Evolutionary conservation across 345 rosid species (phyloP).

Genomic region (Nephelium lappaceum): DNA sequence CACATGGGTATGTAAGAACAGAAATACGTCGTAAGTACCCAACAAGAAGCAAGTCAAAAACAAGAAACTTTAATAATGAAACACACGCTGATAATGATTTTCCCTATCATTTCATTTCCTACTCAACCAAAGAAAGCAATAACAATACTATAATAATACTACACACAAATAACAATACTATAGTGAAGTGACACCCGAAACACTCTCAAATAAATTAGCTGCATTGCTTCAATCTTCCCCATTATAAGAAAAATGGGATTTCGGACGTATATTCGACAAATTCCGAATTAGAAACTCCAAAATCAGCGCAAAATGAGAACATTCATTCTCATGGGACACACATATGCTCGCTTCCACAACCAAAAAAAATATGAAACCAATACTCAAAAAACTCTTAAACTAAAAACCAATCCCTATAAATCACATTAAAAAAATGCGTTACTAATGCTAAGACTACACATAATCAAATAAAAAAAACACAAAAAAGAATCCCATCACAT

Average conservation of each 20-base stretch:
- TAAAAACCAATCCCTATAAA: no score
- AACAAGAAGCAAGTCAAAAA: neutral
- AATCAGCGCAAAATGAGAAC: neutral
- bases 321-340: neutral
- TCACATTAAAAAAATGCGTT: no score
- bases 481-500: no score
- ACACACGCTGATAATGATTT: neutral
- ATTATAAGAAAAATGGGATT: neutral
- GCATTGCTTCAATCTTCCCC: neutral
- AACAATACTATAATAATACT: neutral
- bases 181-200: neutral
- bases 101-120: neutral
- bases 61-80: neutral
- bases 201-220: neutral
- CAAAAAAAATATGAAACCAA: no score
- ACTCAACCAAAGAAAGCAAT: neutral
- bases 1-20: neutral
- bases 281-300: neutral
- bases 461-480: no score
- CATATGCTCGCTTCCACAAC: neutral
- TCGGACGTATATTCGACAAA: no score
- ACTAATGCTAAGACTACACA: no score
- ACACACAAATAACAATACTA: neutral
- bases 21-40: no score
- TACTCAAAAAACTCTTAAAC: no score